Conservation (phyloP, 1,284 basidiomycete genomes). For the Amylostereum chailletii region DNA sequence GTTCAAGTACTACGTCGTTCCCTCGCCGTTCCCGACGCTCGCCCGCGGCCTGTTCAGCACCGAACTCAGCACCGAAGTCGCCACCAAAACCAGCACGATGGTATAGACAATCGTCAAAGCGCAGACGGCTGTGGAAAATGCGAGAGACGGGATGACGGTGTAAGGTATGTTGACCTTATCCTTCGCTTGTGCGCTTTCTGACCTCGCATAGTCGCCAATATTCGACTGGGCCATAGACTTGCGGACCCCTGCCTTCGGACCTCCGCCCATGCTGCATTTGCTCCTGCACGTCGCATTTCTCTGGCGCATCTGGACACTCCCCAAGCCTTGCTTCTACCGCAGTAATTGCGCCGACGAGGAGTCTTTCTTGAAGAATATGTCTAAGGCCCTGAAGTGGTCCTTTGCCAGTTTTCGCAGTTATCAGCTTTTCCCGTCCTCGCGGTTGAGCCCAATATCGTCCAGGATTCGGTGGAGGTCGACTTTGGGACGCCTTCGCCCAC, state of each 20-base stretch:
- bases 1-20: constrained; percentile 83
- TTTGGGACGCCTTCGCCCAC: constrained; percentile 93
- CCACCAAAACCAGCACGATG: no score
- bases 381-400: constrained; percentile 88
- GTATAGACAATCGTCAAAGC: no score
- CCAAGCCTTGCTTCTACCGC: constrained; percentile 95
- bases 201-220: no score
- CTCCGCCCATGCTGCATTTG: no score
- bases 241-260: no score
- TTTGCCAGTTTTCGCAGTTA: constrained; percentile 91
- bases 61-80: no score
- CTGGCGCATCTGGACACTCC: constrained; percentile 92
- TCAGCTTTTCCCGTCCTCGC: constrained; percentile 93
- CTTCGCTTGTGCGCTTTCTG: no score
- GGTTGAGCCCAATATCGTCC: constrained; percentile 81
- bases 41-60: constrained; percentile 87
- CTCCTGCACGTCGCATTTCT: constrained; percentile 49
- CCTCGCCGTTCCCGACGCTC: constrained; percentile 86
- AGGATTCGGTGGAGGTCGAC: constrained; percentile 85
- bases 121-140: no score
- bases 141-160: no score
- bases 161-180: no score
- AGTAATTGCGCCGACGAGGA: constrained; percentile 76
- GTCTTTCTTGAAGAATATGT: constrained; percentile 66
- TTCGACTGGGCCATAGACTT: no score